These are phyloP conservation scores for Penicillium flavigenum DNA, from an alignment of 495 filamentous ascomycete genomes.

Conservation along the genomic window DNA sequence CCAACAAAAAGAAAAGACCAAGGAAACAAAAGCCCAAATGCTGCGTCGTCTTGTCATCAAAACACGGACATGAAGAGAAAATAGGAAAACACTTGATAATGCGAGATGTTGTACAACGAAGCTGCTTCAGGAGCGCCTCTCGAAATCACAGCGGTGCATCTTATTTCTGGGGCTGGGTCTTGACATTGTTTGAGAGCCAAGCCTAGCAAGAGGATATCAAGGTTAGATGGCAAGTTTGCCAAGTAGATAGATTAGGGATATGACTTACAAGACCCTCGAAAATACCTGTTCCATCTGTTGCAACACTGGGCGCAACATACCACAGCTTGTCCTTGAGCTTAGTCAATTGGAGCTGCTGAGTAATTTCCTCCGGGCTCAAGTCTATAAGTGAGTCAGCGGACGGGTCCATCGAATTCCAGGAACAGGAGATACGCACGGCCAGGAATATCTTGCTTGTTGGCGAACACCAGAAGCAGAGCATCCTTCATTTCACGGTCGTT, in stretches of 20 bases:
- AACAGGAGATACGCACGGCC: slow-evolving; percentile 60
- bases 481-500: slow-evolving; percentile 99
- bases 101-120: slow-evolving; percentile 46
- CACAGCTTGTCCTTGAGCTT: slow-evolving; percentile 89
- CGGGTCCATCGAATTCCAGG: not conserved
- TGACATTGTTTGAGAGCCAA: slow-evolving; percentile 94
- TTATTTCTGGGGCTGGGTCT: slow-evolving; percentile 61
- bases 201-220: slow-evolving; percentile 45
- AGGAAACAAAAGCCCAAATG: slow-evolving; percentile 39
- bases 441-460: slow-evolving; percentile 93
- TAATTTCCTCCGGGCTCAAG: slow-evolving; percentile 83
- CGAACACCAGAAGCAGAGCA: slow-evolving; percentile 88
- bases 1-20: slow-evolving; percentile 25
- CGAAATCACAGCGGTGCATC: slow-evolving; percentile 22
- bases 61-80: slow-evolving; percentile 44
- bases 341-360: slow-evolving; percentile 76
- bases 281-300: slow-evolving; percentile 89
- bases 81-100: slow-evolving; percentile 25
- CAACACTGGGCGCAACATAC: slow-evolving; percentile 95
- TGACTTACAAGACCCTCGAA: slow-evolving; percentile 82
- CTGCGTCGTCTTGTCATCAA: slow-evolving; percentile 50
- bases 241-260: not conserved
- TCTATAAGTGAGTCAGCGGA: slow-evolving; percentile 51
- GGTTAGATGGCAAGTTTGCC: slow-evolving; percentile 3
- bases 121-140: slow-evolving; percentile 24